Conservation (phyloP, 208 protist genomes). For the Trypanosomatidae sp. region DNA sequence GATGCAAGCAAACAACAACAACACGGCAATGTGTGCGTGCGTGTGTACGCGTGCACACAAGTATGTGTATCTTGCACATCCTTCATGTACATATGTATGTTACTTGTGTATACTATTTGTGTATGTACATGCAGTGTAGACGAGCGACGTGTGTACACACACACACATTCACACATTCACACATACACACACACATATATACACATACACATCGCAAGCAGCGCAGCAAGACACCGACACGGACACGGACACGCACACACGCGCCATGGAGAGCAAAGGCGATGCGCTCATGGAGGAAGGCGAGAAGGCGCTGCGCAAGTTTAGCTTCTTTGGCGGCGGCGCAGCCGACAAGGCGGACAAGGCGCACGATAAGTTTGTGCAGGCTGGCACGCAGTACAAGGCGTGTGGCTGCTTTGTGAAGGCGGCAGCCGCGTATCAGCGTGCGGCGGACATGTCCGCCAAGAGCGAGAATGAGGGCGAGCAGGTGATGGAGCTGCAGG, state of each 20-base stretch:
- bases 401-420: slow-evolving; percentile 49
- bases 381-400: slow-evolving; percentile 78
- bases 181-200: slow-evolving; percentile 8
- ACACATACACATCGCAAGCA: slow-evolving; percentile 1
- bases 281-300: slow-evolving; percentile 60
- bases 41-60: no score
- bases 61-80: no score
- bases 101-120: no score
- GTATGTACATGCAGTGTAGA: not conserved
- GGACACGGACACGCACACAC: not conserved
- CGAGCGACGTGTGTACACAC: not conserved
- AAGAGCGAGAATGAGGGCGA: slow-evolving; percentile 58
- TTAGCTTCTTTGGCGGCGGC: slow-evolving; percentile 38
- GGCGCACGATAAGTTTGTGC: slow-evolving; percentile 62
- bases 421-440: slow-evolving; percentile 49
- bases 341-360: slow-evolving; percentile 45
- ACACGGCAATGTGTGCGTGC: no score
- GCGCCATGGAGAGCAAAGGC: slow-evolving; percentile 40
- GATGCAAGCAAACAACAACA: no score
- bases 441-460: slow-evolving; percentile 51
- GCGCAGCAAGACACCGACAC: not conserved
- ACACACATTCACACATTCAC: slow-evolving; percentile 3
- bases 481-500: slow-evolving; percentile 41
- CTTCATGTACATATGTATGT: no score
- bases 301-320: slow-evolving; percentile 61